Conservation (phyloP, 164 flowering plant species). For the Warburgia ugandensis region DNA sequence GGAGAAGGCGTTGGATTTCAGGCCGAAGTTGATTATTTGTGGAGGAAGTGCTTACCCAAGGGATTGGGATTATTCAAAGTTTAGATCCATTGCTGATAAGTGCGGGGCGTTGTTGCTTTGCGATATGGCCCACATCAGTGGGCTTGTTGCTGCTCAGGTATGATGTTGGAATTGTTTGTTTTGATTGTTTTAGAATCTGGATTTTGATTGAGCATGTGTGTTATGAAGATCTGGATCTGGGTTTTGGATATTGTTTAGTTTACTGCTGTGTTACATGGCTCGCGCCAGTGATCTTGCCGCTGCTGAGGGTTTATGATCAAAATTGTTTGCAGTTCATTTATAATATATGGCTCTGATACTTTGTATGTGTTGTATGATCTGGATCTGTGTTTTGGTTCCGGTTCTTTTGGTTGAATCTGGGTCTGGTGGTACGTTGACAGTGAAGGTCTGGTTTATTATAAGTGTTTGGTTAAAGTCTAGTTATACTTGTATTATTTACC, state of each 20-base stretch:
- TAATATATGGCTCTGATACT: too few relatives aligned
- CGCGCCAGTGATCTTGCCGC: too few relatives aligned
- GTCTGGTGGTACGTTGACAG: too few relatives aligned
- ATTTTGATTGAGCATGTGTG: not conserved
- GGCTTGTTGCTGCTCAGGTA: conserved; percentile 99
- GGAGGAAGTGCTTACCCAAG: conserved; percentile 98
- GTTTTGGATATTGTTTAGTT: not conserved
- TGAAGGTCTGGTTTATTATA: too few relatives aligned
- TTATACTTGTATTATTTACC: too few relatives aligned
- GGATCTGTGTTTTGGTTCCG: too few relatives aligned
- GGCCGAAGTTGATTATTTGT: conserved; percentile 89
- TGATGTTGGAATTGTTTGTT: not conserved
- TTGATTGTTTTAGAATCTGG: conserved; percentile 6
- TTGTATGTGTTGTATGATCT: too few relatives aligned
- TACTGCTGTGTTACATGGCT: too few relatives aligned
- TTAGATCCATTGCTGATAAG: conserved; percentile 77
- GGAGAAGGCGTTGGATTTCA: conserved; percentile 97
- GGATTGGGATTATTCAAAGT: conserved; percentile 84
- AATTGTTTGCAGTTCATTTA: too few relatives aligned
- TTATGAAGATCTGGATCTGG: conserved; percentile 6
- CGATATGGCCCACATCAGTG: conserved; percentile 99
- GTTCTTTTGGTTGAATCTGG: too few relatives aligned
- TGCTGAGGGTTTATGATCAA: too few relatives aligned
- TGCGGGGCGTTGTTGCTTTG: conserved; percentile 87
- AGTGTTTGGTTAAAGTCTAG: too few relatives aligned